A percentile compares a stretch with the other conserved stretches of the same genome.
Conservation (phyloP, 805 yeast genomes). For the Kuraishia capsulata region DNA sequence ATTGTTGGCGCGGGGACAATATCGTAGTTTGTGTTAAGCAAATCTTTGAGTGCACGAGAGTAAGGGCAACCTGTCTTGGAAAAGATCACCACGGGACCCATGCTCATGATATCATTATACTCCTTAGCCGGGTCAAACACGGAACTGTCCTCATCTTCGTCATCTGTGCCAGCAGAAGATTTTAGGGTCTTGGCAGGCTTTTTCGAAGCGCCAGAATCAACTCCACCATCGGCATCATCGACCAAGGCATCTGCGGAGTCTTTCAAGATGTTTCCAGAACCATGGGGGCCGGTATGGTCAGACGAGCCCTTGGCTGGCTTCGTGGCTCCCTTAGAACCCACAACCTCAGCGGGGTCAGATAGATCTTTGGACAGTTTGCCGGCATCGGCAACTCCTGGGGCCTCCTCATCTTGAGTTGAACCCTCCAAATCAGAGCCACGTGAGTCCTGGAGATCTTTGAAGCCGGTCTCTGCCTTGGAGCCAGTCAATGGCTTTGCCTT, state of each 20-base stretch:
- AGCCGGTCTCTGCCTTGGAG: too few relatives aligned
- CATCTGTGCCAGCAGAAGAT: slow-evolving; percentile 6
- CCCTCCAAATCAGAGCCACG: too few relatives aligned
- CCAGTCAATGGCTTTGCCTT: too few relatives aligned
- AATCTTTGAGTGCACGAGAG: slow-evolving; percentile 59
- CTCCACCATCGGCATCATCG: slow-evolving; percentile 15
- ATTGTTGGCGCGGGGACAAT: slow-evolving; percentile 65
- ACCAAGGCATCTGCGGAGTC: neutral
- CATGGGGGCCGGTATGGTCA: too few relatives aligned
- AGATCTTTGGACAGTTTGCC: too few relatives aligned
- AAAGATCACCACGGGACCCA: slow-evolving; percentile 61
- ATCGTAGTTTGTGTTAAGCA: slow-evolving; percentile 53
- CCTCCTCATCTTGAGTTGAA: too few relatives aligned
- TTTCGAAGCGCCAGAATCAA: slow-evolving; percentile 17
- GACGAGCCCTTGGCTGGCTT: too few relatives aligned
- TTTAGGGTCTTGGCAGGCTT: slow-evolving; percentile 5
- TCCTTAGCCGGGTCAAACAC: slow-evolving; percentile 42
- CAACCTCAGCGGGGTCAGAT: too few relatives aligned
- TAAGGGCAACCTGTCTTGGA: slow-evolving; percentile 66
- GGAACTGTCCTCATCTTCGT: slow-evolving; percentile 7
- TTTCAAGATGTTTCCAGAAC: too few relatives aligned
- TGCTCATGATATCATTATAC: slow-evolving; percentile 43
- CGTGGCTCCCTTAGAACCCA: too few relatives aligned
- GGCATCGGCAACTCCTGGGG: too few relatives aligned
- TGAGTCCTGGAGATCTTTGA: too few relatives aligned